Evolutionary conservation across 768 basidiomycete species (phyloP).

Genomic region (Coprinellus aureogranulatus): DNA sequence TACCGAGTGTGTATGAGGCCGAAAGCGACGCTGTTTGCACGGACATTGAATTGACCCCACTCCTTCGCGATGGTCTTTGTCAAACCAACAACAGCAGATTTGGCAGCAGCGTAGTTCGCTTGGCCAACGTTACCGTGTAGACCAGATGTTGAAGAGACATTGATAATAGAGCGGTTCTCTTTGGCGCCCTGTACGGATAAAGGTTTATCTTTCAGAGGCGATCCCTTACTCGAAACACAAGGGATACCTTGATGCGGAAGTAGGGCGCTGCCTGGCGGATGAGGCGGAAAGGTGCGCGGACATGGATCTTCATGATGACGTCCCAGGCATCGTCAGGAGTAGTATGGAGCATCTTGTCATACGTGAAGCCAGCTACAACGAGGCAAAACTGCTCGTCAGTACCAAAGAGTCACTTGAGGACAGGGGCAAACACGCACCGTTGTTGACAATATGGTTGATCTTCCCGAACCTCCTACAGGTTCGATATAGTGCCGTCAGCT

Average conservation of each 20-base stretch:
- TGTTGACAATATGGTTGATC: constrained; percentile 86
- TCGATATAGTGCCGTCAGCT: neutral
- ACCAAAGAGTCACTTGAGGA: too few species aligned
- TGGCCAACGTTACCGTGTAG: constrained; percentile 88
- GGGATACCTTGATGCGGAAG: constrained; percentile 72
- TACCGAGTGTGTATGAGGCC: constrained; percentile 77
- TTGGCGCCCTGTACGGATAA: constrained; percentile 44
- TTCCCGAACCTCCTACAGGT: constrained; percentile 77
- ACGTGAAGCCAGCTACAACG: constrained; percentile 77
- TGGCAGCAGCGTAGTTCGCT: constrained; percentile 78
- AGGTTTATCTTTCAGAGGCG: too few species aligned
- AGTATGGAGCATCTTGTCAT: constrained; percentile 85
- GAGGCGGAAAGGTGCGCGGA: constrained; percentile 83
- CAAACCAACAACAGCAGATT: constrained; percentile 72
- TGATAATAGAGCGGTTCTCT: constrained; percentile 74
- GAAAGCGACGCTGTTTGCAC: constrained; percentile 79
- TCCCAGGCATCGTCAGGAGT: constrained; percentile 81
- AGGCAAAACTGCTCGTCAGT: too few species aligned
- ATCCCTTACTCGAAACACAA: too few species aligned
- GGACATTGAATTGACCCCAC: constrained; percentile 81
- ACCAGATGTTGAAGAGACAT: constrained; percentile 80
- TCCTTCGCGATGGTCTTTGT: constrained; percentile 88
- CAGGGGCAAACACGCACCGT: constrained; percentile 43
- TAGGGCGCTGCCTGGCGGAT: constrained; percentile 82
- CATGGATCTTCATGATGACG: constrained; percentile 81